phyloP scores from a whole-genome alignment of 1,284 basidiomycete species.

The Leccinum angustisporum region DNA sequence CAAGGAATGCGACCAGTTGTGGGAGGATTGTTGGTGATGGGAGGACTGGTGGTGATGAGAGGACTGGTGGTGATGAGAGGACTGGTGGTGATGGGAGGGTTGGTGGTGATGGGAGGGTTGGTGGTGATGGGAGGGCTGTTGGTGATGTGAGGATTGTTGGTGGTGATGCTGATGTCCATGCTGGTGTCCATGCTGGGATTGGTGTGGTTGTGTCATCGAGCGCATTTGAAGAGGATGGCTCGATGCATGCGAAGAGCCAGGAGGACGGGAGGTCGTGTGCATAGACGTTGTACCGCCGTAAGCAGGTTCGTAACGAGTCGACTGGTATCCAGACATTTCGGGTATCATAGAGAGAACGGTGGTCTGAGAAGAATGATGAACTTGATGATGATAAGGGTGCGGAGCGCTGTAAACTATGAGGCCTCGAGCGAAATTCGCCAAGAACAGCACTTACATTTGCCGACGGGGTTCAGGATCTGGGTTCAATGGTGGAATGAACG shows the following conservation, averaged over 20 bases:
- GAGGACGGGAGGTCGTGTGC: slow-evolving; percentile 31
- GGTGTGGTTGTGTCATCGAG: slow-evolving; percentile 38
- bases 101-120: too few species aligned
- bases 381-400: slow-evolving; percentile 31
- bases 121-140: background rate
- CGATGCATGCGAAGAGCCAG: slow-evolving; percentile 40
- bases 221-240: slow-evolving; percentile 43
- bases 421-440: background rate
- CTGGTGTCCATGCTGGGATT: slow-evolving; percentile 17
- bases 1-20: slow-evolving; percentile 44
- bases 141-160: background rate
- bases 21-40: slow-evolving; percentile 8
- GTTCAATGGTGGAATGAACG: slow-evolving; percentile 39
- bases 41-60: background rate
- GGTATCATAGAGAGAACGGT: slow-evolving; percentile 56
- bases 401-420: slow-evolving; percentile 29
- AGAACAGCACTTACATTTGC: slow-evolving; percentile 43
- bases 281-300: slow-evolving; percentile 33
- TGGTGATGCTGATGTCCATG: slow-evolving; percentile 25
- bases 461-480: slow-evolving; percentile 46
- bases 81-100: background rate
- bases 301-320: slow-evolving; percentile 47
- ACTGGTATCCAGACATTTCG: slow-evolving; percentile 53
- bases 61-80: background rate
- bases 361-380: slow-evolving; percentile 41